These are phyloP conservation scores for Stagonosporopsis cucurbitacearum DNA, from an alignment of 2,329 filamentous ascomycete genomes.

Conservation along the genomic window DNA sequence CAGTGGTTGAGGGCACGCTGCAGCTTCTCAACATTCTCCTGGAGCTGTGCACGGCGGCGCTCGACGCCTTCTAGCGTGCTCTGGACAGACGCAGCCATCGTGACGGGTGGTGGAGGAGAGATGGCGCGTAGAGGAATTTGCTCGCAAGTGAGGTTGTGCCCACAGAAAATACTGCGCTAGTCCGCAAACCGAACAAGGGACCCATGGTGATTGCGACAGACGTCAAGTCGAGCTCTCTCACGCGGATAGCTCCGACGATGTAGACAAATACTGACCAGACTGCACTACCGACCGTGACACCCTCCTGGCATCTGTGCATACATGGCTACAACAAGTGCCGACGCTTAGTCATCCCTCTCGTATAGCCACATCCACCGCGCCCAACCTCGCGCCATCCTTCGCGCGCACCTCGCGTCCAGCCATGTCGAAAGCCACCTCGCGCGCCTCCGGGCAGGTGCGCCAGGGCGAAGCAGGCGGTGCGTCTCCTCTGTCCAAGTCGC, in stretches of 20 bases:
- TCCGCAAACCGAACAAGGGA: conserved; percentile 17
- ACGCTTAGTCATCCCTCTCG: conserved; percentile 1
- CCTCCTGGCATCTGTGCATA: neutral
- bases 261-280: neutral
- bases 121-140: neutral
- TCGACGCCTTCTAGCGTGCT: conserved; percentile 73
- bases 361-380: neutral
- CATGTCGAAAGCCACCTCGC: conserved; percentile 46
- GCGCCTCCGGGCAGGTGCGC: conserved; percentile 40
- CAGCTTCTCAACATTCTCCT: conserved; percentile 76
- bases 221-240: neutral
- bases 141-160: conserved; percentile 5
- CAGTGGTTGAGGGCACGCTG: conserved; percentile 81
- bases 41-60: conserved; percentile 74
- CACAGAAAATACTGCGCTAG: conserved; percentile 21
- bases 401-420: conserved; percentile 10
- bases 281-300: neutral
- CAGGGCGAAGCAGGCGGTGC: conserved; percentile 48
- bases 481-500: conserved; percentile 42
- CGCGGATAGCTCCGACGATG: neutral
- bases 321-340: neutral
- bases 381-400: neutral
- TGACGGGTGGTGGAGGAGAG: conserved; percentile 8
- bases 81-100: conserved; percentile 39
- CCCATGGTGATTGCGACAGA: conserved; percentile 11